Evolutionary conservation across 306 rosid genomes (phyloP).

Genomic region (Leucaena leucocephala): DNA sequence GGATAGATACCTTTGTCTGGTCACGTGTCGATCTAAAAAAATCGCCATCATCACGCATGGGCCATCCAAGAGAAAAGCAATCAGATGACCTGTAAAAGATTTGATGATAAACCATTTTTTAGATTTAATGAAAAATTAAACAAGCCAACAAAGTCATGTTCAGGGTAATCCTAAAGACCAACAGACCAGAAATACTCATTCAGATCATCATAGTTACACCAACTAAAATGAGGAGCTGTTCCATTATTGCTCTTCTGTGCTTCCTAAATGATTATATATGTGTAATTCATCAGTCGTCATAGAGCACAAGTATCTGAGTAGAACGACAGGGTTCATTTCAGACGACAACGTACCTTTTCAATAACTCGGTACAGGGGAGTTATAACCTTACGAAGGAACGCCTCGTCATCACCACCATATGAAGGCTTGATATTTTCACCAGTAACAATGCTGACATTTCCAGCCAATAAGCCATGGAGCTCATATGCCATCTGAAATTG

Average conservation of each 20-base stretch:
- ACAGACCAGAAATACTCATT: slow-evolving; percentile 97
- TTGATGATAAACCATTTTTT: slow-evolving; percentile 17
- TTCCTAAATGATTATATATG: slow-evolving; percentile 59
- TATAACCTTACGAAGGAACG: slow-evolving; percentile 87
- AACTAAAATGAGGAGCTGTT: slow-evolving; percentile 74
- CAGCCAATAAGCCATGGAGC: slow-evolving; percentile 95
- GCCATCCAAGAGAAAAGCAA: slow-evolving; percentile 99
- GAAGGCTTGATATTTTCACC: slow-evolving; percentile 99
- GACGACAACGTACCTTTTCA: slow-evolving; percentile 58
- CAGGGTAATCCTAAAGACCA: slow-evolving; percentile 34
- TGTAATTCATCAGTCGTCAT: slow-evolving; percentile 2
- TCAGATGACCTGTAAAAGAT: slow-evolving; percentile 67
- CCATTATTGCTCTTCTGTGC: slow-evolving; percentile 72
- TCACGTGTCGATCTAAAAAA: slow-evolving; percentile 85
- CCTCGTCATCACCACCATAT: slow-evolving; percentile 98
- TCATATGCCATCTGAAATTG: slow-evolving; percentile 89
- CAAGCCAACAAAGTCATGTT: slow-evolving; percentile 33
- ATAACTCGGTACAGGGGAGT: slow-evolving; percentile 82
- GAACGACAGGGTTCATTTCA: slow-evolving; percentile 26
- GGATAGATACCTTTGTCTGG: slow-evolving; percentile 47
- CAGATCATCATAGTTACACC: slow-evolving; percentile 97
- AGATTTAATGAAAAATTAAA: slow-evolving; percentile 27
- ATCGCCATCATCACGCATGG: slow-evolving; percentile 97
- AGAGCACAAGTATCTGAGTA: slow-evolving; percentile 34
- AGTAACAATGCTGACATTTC: slow-evolving; percentile 97